A percentile compares a stretch with the other conserved stretches of the same genome.
phyloP scores from a whole-genome alignment of 345 rosid genomes.

The Melastoma malabathricum region DNA sequence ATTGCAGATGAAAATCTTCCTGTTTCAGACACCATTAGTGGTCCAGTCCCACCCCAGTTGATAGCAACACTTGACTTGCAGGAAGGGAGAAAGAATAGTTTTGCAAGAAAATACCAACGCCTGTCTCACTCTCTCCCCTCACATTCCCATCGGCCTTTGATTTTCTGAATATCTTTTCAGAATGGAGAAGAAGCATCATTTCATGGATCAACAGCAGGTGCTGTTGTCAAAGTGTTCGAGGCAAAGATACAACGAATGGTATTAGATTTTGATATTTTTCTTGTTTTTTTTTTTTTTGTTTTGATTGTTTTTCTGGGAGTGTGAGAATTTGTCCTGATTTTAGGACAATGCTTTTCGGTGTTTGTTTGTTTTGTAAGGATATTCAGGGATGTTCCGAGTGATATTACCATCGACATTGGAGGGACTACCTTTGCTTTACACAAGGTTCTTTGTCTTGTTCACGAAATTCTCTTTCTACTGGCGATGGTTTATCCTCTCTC shows the following conservation, averaged over 20 bases:
- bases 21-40: no score
- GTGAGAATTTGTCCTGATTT: no score
- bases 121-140: constrained; percentile 7
- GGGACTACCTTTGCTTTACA: constrained; percentile 72
- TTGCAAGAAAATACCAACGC: no score
- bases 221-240: constrained; percentile 68
- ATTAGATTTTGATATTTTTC: constrained; percentile 2
- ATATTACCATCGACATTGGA: constrained; percentile 64
- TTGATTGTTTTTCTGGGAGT: not conserved
- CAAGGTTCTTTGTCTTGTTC: constrained; percentile 34
- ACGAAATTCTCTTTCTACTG: not conserved
- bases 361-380: constrained; percentile 32
- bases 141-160: constrained; percentile 7
- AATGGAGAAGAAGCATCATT: constrained; percentile 56
- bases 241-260: constrained; percentile 87
- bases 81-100: no score
- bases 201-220: constrained; percentile 29
- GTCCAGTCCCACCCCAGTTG: no score
- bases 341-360: not conserved
- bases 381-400: constrained; percentile 87
- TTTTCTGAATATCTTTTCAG: constrained; percentile 9
- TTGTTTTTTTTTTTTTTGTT: not conserved
- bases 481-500: not conserved
- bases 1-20: no score
- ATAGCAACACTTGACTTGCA: no score